Base-by-base conservation (phyloP, 129 eudicot genomes). In the Oenanthe sinensis region DNA sequence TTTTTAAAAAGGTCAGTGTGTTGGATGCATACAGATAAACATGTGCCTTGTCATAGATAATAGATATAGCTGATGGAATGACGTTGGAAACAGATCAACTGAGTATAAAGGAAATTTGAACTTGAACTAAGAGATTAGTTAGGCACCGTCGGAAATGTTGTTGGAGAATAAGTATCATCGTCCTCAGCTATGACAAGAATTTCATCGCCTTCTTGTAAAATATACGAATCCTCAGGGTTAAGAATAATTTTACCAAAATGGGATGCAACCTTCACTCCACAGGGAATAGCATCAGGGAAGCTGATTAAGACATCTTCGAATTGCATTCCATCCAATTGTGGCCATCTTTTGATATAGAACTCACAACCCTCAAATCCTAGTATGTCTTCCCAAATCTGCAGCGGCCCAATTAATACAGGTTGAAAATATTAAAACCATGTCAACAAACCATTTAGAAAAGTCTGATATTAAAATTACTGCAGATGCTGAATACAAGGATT, bases 351-450 rank as follows among this genome's bases (percentile, higher is more conserved):
- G 75, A 92, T 92, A 84, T 92, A 92, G 84, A 92, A 92, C 87
- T 92, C 97, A 69, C 97, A 92, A 79, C 87, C 88, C 77, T 92
- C 97, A 81, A 92, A 92, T 17, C 97, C 97, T 72, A 92, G 97
- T 76, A 92, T 92, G 79, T 92, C 97, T 87, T 89, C 97, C 97
- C 97, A 92, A 33, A 92, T 91, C 97, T 92, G 87, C 80, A 36
- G 50, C 49, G 62, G 20, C 78, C 75, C 75, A 26, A 30, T 52
- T 73, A 65, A 40, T 71, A 48, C 39, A 26, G 10, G 16, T 14
- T n/a, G 49, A 37, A 20, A 15, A 24, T 19, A 19, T 75, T 22
- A 60, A 80, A 39, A 39, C 37, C 33, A 62, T n/a, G 68, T 58
- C 30, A n/a, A 8, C 0, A 22, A 9, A 60, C 68, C 68, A 60